Evolutionary conservation across 1,284 basidiomycete genomes (phyloP), one percentile per base, ranked within the genome.

Genomic region (Exobasidium rhododendri): DNA sequence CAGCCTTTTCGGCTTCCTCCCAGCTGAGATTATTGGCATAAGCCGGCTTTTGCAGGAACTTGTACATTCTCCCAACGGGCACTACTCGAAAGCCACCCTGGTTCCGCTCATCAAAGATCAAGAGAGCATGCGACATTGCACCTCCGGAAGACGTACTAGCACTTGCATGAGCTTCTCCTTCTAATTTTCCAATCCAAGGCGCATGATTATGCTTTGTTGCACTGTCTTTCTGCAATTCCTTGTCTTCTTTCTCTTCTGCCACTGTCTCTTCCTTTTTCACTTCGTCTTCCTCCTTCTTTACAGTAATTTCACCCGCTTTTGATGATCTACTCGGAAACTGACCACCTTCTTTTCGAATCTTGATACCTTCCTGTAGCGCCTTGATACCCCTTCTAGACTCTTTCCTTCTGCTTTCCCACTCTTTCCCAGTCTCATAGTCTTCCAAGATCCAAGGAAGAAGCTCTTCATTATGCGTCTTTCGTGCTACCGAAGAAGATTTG

Each of bases 101-200:
- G 45, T 72, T 70, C 6, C 73, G 64, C 55, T 77, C 74, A 61
- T 79, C 77, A 46, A 79, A 77, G 43, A 71, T 73, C 53, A 79
- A 79, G 17, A 79, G 68, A 11, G 77, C 77, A 58, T 79, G 76
- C n/a, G 73, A 67, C 28, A 70, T 73, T 2, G 52, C 52, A 4
- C 52, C 52, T 30, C 52, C 52, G 17, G 52, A 26, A 20, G 52
- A 55, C 14, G 52, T 55, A 13, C 29, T 47, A 14, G 40, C 47
- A 17, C 29, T 59, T 47, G 31, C 60, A 20, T 60, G 46, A 7
- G 50, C 60, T 43, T 77, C 77, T 26, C 77, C 77, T 32, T 79
- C 77, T 3, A 79, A 69, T 64, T 77, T 78, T 17, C 77, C 77
- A 49, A 79, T 67, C 77, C 77, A 79, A 7, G 77, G 77, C 51